Base-by-base conservation (phyloP, 805 yeast species). In the Crinitomyces ghanaensis region DNA sequence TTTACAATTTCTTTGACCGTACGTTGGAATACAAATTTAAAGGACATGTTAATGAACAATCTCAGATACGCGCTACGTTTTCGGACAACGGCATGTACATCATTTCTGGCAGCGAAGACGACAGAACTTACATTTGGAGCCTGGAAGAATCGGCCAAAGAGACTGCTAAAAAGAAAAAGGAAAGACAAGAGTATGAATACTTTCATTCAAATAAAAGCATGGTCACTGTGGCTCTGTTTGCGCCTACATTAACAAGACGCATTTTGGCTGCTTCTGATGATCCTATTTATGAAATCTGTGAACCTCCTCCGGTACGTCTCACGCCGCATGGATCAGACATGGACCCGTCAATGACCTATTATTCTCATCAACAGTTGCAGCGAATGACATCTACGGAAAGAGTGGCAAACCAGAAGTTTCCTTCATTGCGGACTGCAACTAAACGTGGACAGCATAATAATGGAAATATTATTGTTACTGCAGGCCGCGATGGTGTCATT, bases 81-180 rank as follows among this genome's bases (percentile, higher is more conserved):
- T 70, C 76, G 16, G 82, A 72, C 33, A 74, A 74, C 44, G 57
- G 63, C 33, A 48, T 57, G 8, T 71, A 70, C 47, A 66, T 85
- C 4, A 66, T 85, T 6, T 65, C 80, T 5, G 94, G 94, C 0
- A 79, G 93, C 8, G 95, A 86, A 51, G 91, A 86, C 56, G 83
- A 81, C 44, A 74, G 85, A 74, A 71, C 81, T 9, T 86, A 85
- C 49, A 59, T 82, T 8, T 88, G 97, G 97, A 66, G 68, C 35
- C 54, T 67, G 27, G 37, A 30, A 9, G 38, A 29, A 14, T 12
- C 38, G 4, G 34, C 30, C 8, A 28, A 25, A 6, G 57, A 53
- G 27, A 50, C 50, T 4, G 52, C 43, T 15, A 31, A 36, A 15
- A 37, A 46, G 30, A 43, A 42, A 29, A 49, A 44, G 29, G 48